Evolutionary conservation across 768 basidiomycete genomes (phyloP).

Genomic region (Steccherinum ochraceum): DNA sequence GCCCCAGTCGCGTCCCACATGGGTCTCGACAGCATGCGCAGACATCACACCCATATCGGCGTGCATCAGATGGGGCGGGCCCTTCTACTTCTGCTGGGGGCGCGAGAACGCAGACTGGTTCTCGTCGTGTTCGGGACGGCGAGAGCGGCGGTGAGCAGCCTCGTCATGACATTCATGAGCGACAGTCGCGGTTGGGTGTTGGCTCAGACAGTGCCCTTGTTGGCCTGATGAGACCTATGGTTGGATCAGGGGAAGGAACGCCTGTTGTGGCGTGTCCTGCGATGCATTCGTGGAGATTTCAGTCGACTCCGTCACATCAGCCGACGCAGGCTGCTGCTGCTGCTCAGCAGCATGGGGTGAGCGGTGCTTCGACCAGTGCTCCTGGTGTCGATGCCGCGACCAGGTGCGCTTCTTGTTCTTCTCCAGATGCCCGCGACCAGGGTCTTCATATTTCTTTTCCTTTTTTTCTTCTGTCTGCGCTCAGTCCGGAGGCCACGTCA

Average conservation of each 20-base stretch:
- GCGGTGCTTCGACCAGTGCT: slow-evolving; percentile 1
- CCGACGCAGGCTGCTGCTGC: not conserved
- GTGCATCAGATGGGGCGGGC: slow-evolving; percentile 1
- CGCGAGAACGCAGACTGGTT: not conserved
- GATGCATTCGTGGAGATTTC: slow-evolving; percentile 9
- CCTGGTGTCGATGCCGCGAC: slow-evolving; percentile 1
- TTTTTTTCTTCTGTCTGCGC: not conserved
- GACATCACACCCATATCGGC: slow-evolving; percentile 8
- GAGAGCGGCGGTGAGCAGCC: slow-evolving; percentile 1
- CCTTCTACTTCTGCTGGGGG: slow-evolving; percentile 1
- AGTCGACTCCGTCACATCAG: no score
- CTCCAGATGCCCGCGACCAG: slow-evolving; percentile 1
- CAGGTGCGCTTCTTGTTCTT: slow-evolving; percentile 9
- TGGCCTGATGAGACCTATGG: slow-evolving; percentile 6
- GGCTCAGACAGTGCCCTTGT: slow-evolving; percentile 1
- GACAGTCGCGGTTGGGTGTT: slow-evolving; percentile 1
- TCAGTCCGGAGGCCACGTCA: not conserved
- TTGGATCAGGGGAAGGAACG: slow-evolving; percentile 4
- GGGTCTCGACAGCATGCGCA: slow-evolving; percentile 7
- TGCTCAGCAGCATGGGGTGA: slow-evolving; percentile 1
- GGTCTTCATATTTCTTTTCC: slow-evolving; percentile 6
- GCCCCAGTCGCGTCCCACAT: slow-evolving; percentile 14
- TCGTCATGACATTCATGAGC: slow-evolving; percentile 2
- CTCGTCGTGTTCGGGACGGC: slow-evolving; percentile 1
- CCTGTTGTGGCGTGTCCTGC: slow-evolving; percentile 5